Percentiles rank a stretch among this genome's conserved stretches.
Conservation (phyloP, 257 asterid species). For the Jasminum sambac region DNA sequence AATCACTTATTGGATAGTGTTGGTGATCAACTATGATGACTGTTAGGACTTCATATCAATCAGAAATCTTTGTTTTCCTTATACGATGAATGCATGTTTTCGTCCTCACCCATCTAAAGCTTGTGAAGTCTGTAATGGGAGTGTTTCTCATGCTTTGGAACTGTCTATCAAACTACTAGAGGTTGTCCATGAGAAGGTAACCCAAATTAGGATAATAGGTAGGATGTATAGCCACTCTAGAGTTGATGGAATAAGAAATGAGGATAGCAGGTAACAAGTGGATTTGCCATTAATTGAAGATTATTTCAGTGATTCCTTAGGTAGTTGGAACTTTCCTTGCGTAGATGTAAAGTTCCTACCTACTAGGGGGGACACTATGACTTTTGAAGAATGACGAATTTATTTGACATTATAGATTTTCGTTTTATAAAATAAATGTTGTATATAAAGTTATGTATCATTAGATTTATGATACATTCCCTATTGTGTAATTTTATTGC, state of each 20-base stretch:
- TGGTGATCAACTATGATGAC: background rate
- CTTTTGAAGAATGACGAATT: too few species aligned
- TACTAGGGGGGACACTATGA: background rate
- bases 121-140: background rate
- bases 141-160: background rate
- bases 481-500: too few species aligned
- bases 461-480: too few species aligned
- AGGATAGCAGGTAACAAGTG: background rate
- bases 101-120: background rate
- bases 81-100: background rate
- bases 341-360: background rate
- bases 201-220: background rate
- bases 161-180: background rate
- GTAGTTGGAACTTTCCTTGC: background rate
- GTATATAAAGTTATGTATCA: too few species aligned
- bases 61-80: background rate
- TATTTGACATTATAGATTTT: too few species aligned
- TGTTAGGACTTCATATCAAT: background rate
- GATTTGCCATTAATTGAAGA: background rate
- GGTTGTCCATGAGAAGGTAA: background rate
- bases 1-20: background rate
- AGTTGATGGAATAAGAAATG: background rate
- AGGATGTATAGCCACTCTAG: background rate
- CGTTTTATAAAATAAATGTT: too few species aligned
- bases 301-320: background rate